Evolutionary conservation across 805 yeast species (phyloP).

Genomic region (Saturnispora besseyi): DNA sequence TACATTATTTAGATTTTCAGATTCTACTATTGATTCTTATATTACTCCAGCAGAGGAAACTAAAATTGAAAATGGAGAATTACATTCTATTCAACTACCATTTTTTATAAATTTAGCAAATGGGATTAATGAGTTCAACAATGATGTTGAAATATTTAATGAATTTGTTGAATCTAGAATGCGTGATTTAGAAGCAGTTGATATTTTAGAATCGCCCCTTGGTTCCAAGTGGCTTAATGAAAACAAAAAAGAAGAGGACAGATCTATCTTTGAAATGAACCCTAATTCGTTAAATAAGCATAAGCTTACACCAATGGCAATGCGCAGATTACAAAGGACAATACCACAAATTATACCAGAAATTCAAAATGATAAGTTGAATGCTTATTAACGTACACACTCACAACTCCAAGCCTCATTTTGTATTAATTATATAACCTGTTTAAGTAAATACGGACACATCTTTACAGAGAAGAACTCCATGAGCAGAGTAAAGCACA

Average conservation of each 20-base stretch:
- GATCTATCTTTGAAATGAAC: neutral
- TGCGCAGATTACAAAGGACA: neutral
- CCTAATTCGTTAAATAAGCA: neutral
- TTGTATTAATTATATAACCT: too few species aligned
- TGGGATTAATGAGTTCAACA: slow-evolving; percentile 11
- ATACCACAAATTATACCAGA: neutral
- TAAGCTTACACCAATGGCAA: neutral
- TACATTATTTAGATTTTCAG: neutral
- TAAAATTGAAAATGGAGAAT: neutral
- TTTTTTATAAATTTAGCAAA: slow-evolving; percentile 8
- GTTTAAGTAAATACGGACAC: too few species aligned
- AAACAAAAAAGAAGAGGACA: neutral
- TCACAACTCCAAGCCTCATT: too few species aligned
- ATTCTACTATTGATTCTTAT: neutral
- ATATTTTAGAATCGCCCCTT: neutral
- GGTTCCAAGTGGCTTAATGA: neutral
- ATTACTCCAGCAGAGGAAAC: neutral
- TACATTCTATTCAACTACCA: neutral
- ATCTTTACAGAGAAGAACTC: too few species aligned
- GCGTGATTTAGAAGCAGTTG: neutral
- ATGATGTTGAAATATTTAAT: neutral
- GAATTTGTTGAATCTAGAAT: neutral
- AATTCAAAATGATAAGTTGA: neutral
- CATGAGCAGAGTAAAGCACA: too few species aligned
- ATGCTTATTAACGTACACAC: neutral